Evolutionary conservation across 2,329 filamentous ascomycete species (phyloP), one percentile per base, ranked within the genome.

Genomic region (Aureobasidium leucospermi): DNA sequence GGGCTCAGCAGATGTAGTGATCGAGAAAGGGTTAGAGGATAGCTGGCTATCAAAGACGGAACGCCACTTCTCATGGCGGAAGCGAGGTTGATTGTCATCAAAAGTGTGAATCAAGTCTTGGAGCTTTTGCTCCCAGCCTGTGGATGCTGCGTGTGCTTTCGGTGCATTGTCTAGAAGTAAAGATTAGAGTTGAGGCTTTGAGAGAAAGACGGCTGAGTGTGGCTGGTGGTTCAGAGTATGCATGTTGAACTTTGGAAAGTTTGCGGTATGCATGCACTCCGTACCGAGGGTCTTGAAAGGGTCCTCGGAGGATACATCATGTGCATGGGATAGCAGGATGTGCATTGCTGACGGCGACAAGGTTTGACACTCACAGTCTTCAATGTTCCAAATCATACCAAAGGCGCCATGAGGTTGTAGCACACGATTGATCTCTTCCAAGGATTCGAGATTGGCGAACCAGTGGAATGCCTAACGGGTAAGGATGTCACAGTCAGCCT

Each of bases 311-410:
- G 67, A 62, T 48, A 64, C 53, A 19, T 42, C 62, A 62, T 60
- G 43, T 19, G 51, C 36, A 43, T 41, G 34, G 51, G 5, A n/a
- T 23, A 19, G 7, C 13, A 47, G 11, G 32, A 13, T 46, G 48
- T 52, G 48, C 53, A 46, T 47, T 39, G 28, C n/a, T 9, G 6
- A 16, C 11, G 15, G 23, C 9, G 31, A 47, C 74, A 28, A 48
- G 23, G 13, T n/a, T 42, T 29, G 7, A 29, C 10, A 59, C 79
- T 67, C 72, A 86, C 85, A 89, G 64, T 88, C 84, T 69, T 89
- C 86, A 61, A 86, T 76, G 65, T 89, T 90, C 87, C 88, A 90
- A 57, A 90, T 85, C 69, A 88, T 71, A 13, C 84, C 87, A 31
- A 90, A 75, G 31, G 77, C 76, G 6, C 81, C 81, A 6, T 79